These are phyloP conservation scores for Fusarium cyanostomum DNA, from an alignment of 2,329 filamentous ascomycete genomes.

Conservation along the genomic window DNA sequence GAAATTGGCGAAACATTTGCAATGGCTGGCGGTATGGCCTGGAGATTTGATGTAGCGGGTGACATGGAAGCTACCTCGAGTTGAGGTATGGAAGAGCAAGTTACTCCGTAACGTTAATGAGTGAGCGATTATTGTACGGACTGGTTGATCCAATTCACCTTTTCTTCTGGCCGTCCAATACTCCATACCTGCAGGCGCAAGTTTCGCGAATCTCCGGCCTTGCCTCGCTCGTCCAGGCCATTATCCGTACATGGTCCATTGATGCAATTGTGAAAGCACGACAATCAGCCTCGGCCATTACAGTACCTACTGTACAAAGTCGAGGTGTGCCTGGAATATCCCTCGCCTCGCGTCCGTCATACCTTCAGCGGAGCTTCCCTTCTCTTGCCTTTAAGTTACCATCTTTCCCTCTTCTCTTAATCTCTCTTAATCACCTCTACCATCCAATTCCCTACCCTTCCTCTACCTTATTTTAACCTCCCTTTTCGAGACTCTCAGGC, in stretches of 20 bases:
- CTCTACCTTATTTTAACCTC: slow-evolving; percentile 4
- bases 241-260: too few species aligned
- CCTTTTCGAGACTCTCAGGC: slow-evolving; percentile 16
- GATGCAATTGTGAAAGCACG: neutral
- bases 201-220: slow-evolving; percentile 3
- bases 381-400: slow-evolving; percentile 2
- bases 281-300: neutral
- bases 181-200: neutral
- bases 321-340: slow-evolving; percentile 25
- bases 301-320: neutral
- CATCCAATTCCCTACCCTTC: neutral
- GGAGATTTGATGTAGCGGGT: slow-evolving; percentile 18
- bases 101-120: slow-evolving; percentile 6
- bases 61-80: slow-evolving; percentile 27
- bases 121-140: slow-evolving; percentile 32
- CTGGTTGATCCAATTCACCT: neutral
- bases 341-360: slow-evolving; percentile 10
- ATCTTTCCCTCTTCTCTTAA: neutral
- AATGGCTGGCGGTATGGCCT: slow-evolving; percentile 10
- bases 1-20: slow-evolving; percentile 19
- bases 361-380: slow-evolving; percentile 15
- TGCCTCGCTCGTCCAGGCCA: neutral
- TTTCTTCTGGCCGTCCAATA: neutral
- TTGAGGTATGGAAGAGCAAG: slow-evolving; percentile 12
- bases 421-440: neutral